Evolutionary conservation across 176 grass and related monocot genomes (phyloP), one percentile per base, ranked within the genome.

Genomic region (Aegilops bicornis): DNA sequence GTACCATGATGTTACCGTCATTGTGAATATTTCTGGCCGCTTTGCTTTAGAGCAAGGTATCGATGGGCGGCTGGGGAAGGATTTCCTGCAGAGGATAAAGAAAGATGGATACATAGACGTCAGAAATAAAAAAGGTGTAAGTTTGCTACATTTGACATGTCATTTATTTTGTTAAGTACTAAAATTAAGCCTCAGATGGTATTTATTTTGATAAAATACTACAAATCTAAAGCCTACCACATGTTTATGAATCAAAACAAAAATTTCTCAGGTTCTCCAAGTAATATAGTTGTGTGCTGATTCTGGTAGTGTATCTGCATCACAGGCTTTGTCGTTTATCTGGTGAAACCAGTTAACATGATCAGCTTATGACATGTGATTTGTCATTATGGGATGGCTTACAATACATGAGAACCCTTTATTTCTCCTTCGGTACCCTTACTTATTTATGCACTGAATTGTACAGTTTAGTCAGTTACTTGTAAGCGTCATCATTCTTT

Each of bases 71-170:
- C 75, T 98, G 36, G 96, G 96, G 40, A 98, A 87, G 82, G 84
- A 93, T 48, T 98, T 92, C 76, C 88, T 94, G 93, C 84, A 89
- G 64, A 94, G 88, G 89, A 91, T 98, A 78, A 85, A 91, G 47
- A 88, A 89, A 88, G 83, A 95, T 68, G 90, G 93, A n/a, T 92
- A 92, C 39, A 95, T 98, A 76, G 93, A 98, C 87, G 91, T 95
- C 45, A 98, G 78, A 69, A 92, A 95, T 60, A 95, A 22, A 85
- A 95, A 88, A 86, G 93, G 96, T 95, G 64, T 16, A 85, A 63
- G 19, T 60, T 89, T 87, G 50, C 19, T 79, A 59, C 25, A 37
- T 10, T 76, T 40, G 19, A 73, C 78, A 40, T 40, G 39, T 7
- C 60, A 60, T 71, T 73, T 73, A 2, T 43, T 43, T 24, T 14